A percentile compares a stretch with the other conserved stretches of the same genome.
Evolutionary conservation across 1,139 yeast genomes (phyloP).

Genomic region (Blastobotrys buckinghamii): DNA sequence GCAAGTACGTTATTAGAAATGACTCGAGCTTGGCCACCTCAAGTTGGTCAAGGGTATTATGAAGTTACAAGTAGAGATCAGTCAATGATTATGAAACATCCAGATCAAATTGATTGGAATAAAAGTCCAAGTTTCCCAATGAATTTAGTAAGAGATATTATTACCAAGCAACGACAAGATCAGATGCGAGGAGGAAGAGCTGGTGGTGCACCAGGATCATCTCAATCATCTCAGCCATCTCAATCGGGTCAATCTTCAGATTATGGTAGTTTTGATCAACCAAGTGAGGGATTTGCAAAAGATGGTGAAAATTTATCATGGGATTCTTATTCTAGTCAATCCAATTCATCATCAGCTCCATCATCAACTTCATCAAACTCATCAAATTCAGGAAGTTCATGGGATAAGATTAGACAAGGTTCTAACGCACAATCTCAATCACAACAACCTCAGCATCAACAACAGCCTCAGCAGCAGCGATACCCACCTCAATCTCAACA

Average conservation of each 20-base stretch:
- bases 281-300: slow-evolving; percentile 1
- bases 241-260: neutral
- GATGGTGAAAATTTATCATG: slow-evolving; percentile 5
- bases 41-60: slow-evolving; percentile 27
- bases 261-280: neutral
- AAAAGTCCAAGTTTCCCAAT: slow-evolving; percentile 27
- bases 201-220: no score
- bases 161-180: neutral
- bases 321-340: neutral
- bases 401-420: slow-evolving; percentile 19
- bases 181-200: no score
- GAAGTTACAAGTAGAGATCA: slow-evolving; percentile 22
- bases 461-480: neutral
- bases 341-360: neutral
- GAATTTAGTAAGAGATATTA: slow-evolving; percentile 16
- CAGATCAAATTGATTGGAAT: slow-evolving; percentile 28
- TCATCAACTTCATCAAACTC: neutral
- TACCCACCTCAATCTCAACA: neutral
- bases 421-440: no score
- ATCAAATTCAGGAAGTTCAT: slow-evolving; percentile 5
- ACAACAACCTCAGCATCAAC: neutral
- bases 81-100: slow-evolving; percentile 26
- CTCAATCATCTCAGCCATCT: neutral
- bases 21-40: slow-evolving; percentile 23
- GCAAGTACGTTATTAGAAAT: slow-evolving; percentile 21